Evolutionary conservation across 768 basidiomycete genomes (phyloP), one percentile per base, ranked within the genome.

Genomic region (Phylloporus scabripes): DNA sequence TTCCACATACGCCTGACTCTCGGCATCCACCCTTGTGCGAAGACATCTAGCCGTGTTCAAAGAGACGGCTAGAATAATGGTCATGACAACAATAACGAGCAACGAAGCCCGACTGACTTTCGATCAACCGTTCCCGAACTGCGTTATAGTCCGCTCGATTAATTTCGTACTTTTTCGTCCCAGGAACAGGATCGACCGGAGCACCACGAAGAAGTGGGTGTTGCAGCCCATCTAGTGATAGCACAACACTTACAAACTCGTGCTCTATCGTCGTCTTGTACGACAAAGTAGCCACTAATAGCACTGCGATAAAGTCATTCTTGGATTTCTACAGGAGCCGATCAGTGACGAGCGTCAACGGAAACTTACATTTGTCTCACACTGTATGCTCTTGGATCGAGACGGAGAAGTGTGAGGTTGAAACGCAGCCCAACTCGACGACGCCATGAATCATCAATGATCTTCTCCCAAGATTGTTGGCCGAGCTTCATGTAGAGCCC

Each of bases 381-480:
- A 48, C 51, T 46, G 56, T 89, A 90, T 24, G 79, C 73, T 49
- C 68, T 71, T 0, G 85, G 80, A 57, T 88, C 81, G 7, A 82
- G 66, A 47, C 73, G 68, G 43, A 88, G 70, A 15, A 82, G 62
- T 39, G 67, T 74, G 39, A 73, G 72, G 68, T 81, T 79, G 60
- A 89, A 80, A 20, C 79, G 74, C 49, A 90, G 60, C 10, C 82
- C 78, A 34, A 88, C 75, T 44, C 83, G 73, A 31, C 77, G 75
- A 5, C 79, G 75, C 51, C 77, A 74, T 15, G 70, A 62, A 6
- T 74, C 63, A 34, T 82, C 72, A 39, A 72, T 73, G 45, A 85
- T 71, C n/a, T 76, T 69, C 49, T 74, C 70, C 77, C 77, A 81
- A 23, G 79, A 79, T 49, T 78, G 71, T 10, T 73, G 64, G 2